Conservation (phyloP, 2,329 filamentous ascomycete genomes). For the Epichloe sp. region DNA sequence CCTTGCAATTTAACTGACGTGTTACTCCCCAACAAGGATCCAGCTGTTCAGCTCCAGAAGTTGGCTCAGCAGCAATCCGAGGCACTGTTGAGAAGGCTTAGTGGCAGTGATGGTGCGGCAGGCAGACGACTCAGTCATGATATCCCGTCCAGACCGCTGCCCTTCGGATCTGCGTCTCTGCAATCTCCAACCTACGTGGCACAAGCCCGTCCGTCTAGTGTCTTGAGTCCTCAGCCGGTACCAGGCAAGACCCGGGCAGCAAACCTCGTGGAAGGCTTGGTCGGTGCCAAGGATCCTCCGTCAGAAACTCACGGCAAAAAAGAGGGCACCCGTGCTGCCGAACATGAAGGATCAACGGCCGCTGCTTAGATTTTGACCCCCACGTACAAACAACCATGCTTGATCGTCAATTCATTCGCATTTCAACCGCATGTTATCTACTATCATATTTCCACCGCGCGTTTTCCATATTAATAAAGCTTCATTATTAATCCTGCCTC, state of each 20-base stretch:
- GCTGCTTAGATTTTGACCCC: not conserved
- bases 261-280: not conserved
- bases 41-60: constrained; percentile 54
- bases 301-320: not conserved
- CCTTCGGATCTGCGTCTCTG: constrained; percentile 37
- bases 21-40: constrained; percentile 46
- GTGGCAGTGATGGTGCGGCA: constrained; percentile 17
- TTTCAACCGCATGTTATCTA: too few species aligned
- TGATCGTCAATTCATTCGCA: not conserved
- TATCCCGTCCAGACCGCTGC: constrained; percentile 36
- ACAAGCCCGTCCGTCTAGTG: constrained; percentile 9
- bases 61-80: constrained; percentile 54
- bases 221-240: constrained; percentile 6
- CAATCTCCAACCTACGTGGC: constrained; percentile 16
- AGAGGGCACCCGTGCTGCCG: not conserved
- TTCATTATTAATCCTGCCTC: too few species aligned
- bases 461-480: not conserved
- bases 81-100: constrained; percentile 41
- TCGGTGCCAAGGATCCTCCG: not conserved
- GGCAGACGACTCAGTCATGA: constrained; percentile 21
- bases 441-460: not conserved
- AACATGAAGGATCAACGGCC: not conserved
- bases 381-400: not conserved
- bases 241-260: not conserved
- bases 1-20: constrained; percentile 44